Percentiles rank a stretch among this genome's conserved stretches.
phyloP scores from a whole-genome alignment of 2,329 filamentous ascomycete genomes.

The Madurella fahalii region DNA sequence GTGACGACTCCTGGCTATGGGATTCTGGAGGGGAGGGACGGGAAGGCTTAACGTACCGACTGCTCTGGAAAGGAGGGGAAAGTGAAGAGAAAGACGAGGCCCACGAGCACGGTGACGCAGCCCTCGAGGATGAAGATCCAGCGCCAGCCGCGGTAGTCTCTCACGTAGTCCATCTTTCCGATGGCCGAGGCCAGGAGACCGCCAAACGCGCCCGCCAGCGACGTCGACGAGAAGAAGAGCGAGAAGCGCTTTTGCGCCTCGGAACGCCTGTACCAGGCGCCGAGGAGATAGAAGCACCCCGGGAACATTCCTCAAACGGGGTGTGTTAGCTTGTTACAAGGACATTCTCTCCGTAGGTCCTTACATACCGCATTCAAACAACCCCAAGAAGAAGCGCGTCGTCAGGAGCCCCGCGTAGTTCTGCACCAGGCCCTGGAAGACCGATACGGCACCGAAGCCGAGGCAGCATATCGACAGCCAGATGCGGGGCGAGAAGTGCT shows the following conservation, averaged over 20 bases:
- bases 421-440: constrained; percentile 71
- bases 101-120: constrained; percentile 56
- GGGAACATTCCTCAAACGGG: constrained; percentile 58
- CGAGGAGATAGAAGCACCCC: constrained; percentile 63
- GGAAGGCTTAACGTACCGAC: constrained; percentile 28
- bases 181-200: constrained; percentile 82
- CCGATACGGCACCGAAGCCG: constrained; percentile 69
- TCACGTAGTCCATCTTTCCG: constrained; percentile 74
- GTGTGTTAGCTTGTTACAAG: too few species aligned
- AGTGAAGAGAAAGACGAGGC: constrained; percentile 62
- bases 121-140: constrained; percentile 84
- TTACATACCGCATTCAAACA: constrained; percentile 57
- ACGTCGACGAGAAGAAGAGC: constrained; percentile 87
- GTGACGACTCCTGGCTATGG: neutral
- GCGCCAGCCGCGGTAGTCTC: constrained; percentile 68
- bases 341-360: too few species aligned
- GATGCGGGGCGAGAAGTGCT: constrained; percentile 60
- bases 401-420: constrained; percentile 74
- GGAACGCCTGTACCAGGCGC: constrained; percentile 80
- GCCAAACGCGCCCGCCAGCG: constrained; percentile 77
- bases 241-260: constrained; percentile 91
- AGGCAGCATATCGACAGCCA: constrained; percentile 84
- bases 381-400: constrained; percentile 80
- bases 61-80: constrained; percentile 59
- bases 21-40: neutral